A percentile compares a stretch with the other conserved stretches of the same genome.
phyloP scores from a whole-genome alignment of 768 basidiomycete genomes.

The Coprinopsis cinerea region DNA sequence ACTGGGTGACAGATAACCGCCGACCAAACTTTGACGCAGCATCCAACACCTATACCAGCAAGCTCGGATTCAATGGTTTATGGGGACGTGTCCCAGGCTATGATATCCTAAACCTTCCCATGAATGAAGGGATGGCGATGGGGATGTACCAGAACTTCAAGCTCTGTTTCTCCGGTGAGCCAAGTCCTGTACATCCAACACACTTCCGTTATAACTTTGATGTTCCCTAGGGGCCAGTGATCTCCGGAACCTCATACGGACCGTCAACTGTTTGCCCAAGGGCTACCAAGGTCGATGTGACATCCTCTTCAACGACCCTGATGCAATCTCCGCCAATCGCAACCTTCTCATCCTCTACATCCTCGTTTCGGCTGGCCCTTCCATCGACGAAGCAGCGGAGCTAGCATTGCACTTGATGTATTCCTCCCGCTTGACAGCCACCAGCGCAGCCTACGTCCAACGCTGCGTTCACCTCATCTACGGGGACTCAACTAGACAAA shows the following conservation, averaged over 20 bases:
- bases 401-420: slow-evolving; percentile 38
- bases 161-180: slow-evolving; percentile 29
- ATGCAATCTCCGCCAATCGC: slow-evolving; percentile 32
- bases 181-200: neutral
- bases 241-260: slow-evolving; percentile 29
- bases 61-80: slow-evolving; percentile 13
- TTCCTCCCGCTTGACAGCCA: slow-evolving; percentile 30
- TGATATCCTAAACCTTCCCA: slow-evolving; percentile 24
- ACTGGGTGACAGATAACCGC: slow-evolving; percentile 27
- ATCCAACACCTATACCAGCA: slow-evolving; percentile 10
- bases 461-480: slow-evolving; percentile 32
- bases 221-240: slow-evolving; percentile 25
- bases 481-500: slow-evolving; percentile 22
- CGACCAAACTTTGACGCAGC: slow-evolving; percentile 16
- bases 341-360: slow-evolving; percentile 34
- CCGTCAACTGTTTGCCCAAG: slow-evolving; percentile 31
- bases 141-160: slow-evolving; percentile 22
- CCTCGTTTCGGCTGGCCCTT: slow-evolving; percentile 32
- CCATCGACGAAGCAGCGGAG: slow-evolving; percentile 36
- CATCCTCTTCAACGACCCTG: slow-evolving; percentile 33
- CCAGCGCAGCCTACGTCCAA: slow-evolving; percentile 28
- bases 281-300: slow-evolving; percentile 31
- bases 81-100: slow-evolving; percentile 24
- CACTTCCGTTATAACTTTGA: neutral
- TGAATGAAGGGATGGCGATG: slow-evolving; percentile 24